Percentiles rank a stretch among this genome's conserved stretches.
Evolutionary conservation across 305 asterid species (phyloP).

Genomic region (Rubia balearica): DNA sequence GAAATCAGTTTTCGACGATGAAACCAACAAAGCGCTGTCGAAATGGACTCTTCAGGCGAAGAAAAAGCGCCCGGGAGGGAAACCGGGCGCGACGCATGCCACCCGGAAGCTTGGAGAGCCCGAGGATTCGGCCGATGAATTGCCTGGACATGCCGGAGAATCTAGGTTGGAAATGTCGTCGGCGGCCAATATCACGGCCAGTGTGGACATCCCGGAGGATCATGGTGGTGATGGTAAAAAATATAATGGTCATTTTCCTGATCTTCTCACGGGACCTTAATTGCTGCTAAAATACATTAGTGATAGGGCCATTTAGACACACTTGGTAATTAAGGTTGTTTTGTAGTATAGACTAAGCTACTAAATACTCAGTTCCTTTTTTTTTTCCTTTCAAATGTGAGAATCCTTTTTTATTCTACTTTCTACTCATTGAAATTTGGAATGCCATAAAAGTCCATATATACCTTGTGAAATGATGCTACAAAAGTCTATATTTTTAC

Average conservation of each 20-base stretch:
- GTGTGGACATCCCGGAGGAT: slow-evolving; percentile 33
- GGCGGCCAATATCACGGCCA: slow-evolving; percentile 38
- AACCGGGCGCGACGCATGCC: not conserved
- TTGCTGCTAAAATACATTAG: not conserved
- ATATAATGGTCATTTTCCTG: slow-evolving; percentile 20
- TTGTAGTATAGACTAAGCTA: not conserved
- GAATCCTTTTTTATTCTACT: not conserved
- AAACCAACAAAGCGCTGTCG: slow-evolving; percentile 65
- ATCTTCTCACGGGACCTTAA: slow-evolving; percentile 31
- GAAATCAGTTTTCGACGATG: slow-evolving; percentile 64
- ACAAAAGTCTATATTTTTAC: too few species aligned
- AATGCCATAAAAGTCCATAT: not conserved
- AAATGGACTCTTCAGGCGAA: slow-evolving; percentile 63
- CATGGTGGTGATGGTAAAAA: slow-evolving; percentile 5
- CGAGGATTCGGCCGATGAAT: slow-evolving; percentile 24
- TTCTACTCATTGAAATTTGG: not conserved
- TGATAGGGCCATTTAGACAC: not conserved
- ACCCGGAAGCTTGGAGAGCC: slow-evolving; percentile 33
- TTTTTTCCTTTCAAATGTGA: not conserved
- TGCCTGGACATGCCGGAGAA: slow-evolving; percentile 19
- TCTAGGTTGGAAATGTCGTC: slow-evolving; percentile 18
- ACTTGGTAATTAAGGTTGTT: not conserved
- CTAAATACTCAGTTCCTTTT: not conserved
- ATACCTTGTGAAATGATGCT: too few species aligned
- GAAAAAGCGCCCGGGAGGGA: slow-evolving; percentile 27